Base-by-base conservation (phyloP, 805 yeast species). In the Suhomyces pyralidae region DNA sequence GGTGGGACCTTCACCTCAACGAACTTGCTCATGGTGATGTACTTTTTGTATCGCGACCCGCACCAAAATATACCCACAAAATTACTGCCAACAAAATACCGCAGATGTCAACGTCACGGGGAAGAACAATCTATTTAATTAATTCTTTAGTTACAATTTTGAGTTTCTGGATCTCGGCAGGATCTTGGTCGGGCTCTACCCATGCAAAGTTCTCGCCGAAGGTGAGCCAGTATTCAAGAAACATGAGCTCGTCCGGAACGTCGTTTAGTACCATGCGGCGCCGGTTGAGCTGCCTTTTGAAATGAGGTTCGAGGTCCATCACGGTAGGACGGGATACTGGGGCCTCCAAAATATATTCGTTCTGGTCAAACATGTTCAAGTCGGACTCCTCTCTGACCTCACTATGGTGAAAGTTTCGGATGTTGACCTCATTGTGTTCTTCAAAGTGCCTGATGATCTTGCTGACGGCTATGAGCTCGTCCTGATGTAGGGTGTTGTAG, bases 151-250 rank as follows among this genome's bases (percentile, higher is more conserved):
- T 38, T 7, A 17, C 42, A 24, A 38, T 52, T 9, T 49, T 45
- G 8, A 55, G 43, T 44, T 52, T 52, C 26, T 59, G 34, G 20
- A 72, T 60, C 51, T 74, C 78, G 1, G 75, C 77, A 5, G 79
- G 79, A 54, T 75, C 79, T 56, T 75, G 79, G 52, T 75, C 79
- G 3, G 79, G 78, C 52, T 75, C 79, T 2, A 69, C 76, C 79
- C 79, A 75, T 44, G 61, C 68, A 50, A 67, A 75, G 43, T 58
- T 58, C 19, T 69, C 75, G 24, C 75, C 76, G 20, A 68, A 69
- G 42, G 64, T 64, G 15, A 62, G 46, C 76, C 77, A 74, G 45
- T 64, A 74, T 38, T 73, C 76, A 32, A 74, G 52, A 49, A 71
- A 70, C 48, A 64, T 58, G 22, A 64, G 51, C 51, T 74, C 79